A percentile compares a stretch with the other conserved stretches of the same genome.
These are phyloP conservation scores for Alisma plantagoaquatica DNA, from an alignment of 106 monocot genomes.

Conservation along the genomic window DNA sequence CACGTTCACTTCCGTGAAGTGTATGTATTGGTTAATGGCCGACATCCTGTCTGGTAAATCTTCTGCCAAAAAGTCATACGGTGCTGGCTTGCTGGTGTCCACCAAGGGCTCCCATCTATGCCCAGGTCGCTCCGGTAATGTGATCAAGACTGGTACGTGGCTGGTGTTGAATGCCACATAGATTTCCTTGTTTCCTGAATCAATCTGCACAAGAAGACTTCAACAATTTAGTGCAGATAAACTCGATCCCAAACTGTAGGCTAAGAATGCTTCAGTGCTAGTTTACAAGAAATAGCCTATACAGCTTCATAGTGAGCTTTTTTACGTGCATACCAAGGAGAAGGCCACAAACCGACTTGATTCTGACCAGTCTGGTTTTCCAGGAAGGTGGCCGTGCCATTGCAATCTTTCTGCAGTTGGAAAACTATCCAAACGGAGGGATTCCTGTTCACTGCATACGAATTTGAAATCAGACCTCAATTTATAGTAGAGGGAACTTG, in stretches of 20 bases:
- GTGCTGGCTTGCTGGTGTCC: constrained; percentile 65
- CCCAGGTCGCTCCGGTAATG: constrained; percentile 58
- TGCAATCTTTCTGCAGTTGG: constrained; percentile 57
- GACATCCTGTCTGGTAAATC: constrained; percentile 27
- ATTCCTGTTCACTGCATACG: constrained; percentile 64
- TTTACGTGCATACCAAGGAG: constrained; percentile 41
- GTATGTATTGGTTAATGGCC: constrained; percentile 25
- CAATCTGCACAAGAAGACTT: no score
- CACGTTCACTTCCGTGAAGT: constrained; percentile 59
- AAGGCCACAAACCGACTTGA: constrained; percentile 84
- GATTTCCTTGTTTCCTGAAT: constrained; percentile 50
- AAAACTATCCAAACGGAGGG: constrained; percentile 58
- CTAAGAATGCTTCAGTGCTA: no score
- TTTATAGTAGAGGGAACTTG: no score
- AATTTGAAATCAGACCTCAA: no score
- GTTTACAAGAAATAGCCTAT: no score
- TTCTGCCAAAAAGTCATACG: constrained; percentile 75
- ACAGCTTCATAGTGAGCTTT: no score
- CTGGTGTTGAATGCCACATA: constrained; percentile 89
- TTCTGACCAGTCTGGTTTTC: constrained; percentile 69
- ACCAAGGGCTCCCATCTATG: constrained; percentile 73
- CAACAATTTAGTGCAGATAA: no score
- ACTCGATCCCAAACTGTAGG: no score
- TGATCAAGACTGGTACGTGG: constrained; percentile 46
- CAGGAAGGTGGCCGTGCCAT: constrained; percentile 72